These are phyloP conservation scores for Wickerhamiella allomyrinae DNA, from an alignment of 805 yeast genomes.

Conservation along the genomic window DNA sequence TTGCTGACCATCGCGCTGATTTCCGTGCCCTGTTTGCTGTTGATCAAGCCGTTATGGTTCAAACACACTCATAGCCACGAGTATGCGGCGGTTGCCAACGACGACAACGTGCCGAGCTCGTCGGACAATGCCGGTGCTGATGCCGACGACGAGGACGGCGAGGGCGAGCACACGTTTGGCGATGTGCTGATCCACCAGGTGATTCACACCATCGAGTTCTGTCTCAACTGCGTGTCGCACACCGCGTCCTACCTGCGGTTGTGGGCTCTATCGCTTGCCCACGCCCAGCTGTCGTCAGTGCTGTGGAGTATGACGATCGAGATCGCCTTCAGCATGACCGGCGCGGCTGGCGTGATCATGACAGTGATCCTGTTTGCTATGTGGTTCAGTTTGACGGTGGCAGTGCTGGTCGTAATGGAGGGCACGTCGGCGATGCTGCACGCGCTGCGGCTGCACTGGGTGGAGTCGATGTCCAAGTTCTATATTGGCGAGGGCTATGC, in stretches of 20 bases:
- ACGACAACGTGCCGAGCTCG: background rate
- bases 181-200: constrained; percentile 95
- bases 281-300: constrained; percentile 89
- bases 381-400: constrained; percentile 89
- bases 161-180: constrained; percentile 59
- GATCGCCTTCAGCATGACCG: constrained; percentile 57
- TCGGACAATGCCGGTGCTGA: constrained; percentile 27
- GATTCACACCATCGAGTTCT: constrained; percentile 93
- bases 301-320: constrained; percentile 91
- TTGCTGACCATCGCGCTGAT: constrained; percentile 62
- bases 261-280: constrained; percentile 96
- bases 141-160: constrained; percentile 40
- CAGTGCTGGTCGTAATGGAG: constrained; percentile 89
- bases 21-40: constrained; percentile 85
- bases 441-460: constrained; percentile 98
- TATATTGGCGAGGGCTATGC: constrained; percentile 93
- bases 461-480: constrained; percentile 96
- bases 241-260: constrained; percentile 92
- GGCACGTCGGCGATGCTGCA: constrained; percentile 99
- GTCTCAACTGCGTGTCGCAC: constrained; percentile 94
- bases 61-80: constrained; percentile 38
- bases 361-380: constrained; percentile 74
- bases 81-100: constrained; percentile 17
- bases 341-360: constrained; percentile 52
- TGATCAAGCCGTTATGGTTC: constrained; percentile 68